Evolutionary conservation across 1,284 basidiomycete species (phyloP), one percentile per base, ranked within the genome.

Genomic region (Ceratobasidium sp.): DNA sequence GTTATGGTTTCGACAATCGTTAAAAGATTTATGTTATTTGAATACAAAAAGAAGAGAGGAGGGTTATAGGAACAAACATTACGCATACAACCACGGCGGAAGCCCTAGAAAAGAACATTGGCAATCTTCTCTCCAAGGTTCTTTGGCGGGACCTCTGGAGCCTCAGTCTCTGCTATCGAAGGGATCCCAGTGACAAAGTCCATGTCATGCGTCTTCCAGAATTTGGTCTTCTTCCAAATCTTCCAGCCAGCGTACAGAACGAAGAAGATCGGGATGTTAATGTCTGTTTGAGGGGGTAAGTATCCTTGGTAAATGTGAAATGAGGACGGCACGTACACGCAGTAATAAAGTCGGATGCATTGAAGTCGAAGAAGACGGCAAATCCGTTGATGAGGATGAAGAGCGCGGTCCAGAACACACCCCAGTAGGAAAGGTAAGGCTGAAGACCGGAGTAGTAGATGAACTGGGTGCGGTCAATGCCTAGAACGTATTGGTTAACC

Each of bases 141-240:
- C 74, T 77, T 84, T 3, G 88, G 87, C 16, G 85, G 85, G 0
- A 82, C 81, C 79, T 85, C 84, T 0, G 86, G 86, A 23, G 79
- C 80, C 80, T 91, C 90, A 57, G 90, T 90, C 83, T 90, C 90
- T 83, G 91, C 90, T 33, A 89, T 79, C 68, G 88, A 87, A 20
- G 90, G 88, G 77, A 90, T 88, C 74, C 91, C 91, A 16, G 91
- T 89, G 79, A 86, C 83, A 80, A 92, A 90, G 85, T 92, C 90
- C 86, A 92, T 91, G 81, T 91, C 87, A 38, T 85, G 81, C 23
- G 87, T 85, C 62, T 83, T 86, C 85, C 89, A 88, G 66, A 88
- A 81, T 67, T 86, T 86, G 4, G 90, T 90, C 81, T 86, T 87
- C 84, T 90, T 89, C 82, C 82, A 80, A 77, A 88, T 64, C 86